Percentiles rank a stretch among this genome's conserved stretches.
phyloP scores from a whole-genome alignment of 2,329 filamentous ascomycete genomes.

The Apiospora malaysiana region DNA sequence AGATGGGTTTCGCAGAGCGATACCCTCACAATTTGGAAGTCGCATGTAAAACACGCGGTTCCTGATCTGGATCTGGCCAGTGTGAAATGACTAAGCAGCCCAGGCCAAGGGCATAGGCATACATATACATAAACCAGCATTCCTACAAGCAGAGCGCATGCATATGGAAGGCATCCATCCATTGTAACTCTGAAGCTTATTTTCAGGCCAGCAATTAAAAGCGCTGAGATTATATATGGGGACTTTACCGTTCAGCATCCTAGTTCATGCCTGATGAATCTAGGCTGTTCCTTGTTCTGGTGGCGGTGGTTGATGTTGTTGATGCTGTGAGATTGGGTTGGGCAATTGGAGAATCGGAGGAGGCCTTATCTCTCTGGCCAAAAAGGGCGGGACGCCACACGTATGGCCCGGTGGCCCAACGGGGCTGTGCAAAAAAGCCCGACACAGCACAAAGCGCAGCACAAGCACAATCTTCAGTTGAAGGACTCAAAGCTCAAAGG shows the following conservation, averaged over 20 bases:
- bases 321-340: not conserved
- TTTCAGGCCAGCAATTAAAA: not conserved
- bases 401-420: slow-evolving; percentile 2
- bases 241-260: not conserved
- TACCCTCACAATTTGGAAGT: not conserved
- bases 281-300: not conserved
- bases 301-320: not conserved
- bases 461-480: slow-evolving; percentile 6
- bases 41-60: not conserved
- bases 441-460: not conserved
- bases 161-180: not conserved
- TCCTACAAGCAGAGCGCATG: not conserved
- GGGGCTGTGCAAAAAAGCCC: slow-evolving; percentile 12
- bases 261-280: not conserved
- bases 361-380: slow-evolving; percentile 5
- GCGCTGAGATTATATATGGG: not conserved
- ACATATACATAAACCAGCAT: not conserved
- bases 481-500: slow-evolving; percentile 12
- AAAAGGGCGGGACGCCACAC: not conserved
- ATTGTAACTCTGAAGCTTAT: not conserved
- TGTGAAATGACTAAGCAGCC: not conserved
- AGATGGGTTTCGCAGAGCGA: not conserved
- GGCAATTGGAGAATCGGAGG: not conserved
- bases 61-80: not conserved
- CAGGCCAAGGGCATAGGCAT: not conserved